phyloP scores from a whole-genome alignment of 805 yeast species.

The Metschnikowia proteae region DNA sequence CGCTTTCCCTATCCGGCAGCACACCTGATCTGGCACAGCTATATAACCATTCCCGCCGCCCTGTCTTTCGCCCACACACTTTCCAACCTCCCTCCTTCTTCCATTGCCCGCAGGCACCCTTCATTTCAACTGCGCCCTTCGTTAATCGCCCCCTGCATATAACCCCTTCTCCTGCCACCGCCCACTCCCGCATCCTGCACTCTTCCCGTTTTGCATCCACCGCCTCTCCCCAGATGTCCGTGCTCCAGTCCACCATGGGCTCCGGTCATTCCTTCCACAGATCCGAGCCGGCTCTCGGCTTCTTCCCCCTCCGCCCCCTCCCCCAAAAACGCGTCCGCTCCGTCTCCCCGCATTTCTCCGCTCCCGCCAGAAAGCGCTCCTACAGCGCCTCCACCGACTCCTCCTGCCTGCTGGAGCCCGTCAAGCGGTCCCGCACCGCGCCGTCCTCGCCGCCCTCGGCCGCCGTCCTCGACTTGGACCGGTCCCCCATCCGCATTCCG shows the following conservation, averaged over 20 bases:
- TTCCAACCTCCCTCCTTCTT: too few species aligned
- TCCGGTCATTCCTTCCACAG: conserved; percentile 1
- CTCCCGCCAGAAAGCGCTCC: conserved; percentile 24
- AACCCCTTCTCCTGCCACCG: neutral
- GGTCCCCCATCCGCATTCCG: neutral
- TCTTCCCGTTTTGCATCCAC: conserved; percentile 1
- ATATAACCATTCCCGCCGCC: neutral
- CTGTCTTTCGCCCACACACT: too few species aligned
- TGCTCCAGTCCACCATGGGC: neutral
- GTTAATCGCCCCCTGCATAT: neutral
- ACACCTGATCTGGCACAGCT: conserved; percentile 7
- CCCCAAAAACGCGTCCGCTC: neutral
- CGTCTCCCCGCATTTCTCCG: neutral
- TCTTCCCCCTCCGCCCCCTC: neutral
- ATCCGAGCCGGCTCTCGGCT: conserved; percentile 5
- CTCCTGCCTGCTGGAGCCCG: neutral
- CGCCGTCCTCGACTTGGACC: neutral
- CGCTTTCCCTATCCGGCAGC: conserved; percentile 2
- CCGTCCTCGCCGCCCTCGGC: conserved; percentile 14
- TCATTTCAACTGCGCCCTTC: neutral
- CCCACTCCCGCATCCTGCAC: conserved; percentile 1
- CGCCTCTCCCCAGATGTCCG: neutral
- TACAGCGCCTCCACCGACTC: conserved; percentile 20
- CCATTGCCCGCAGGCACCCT: too few species aligned
- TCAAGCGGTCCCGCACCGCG: conserved; percentile 12